Conservation (phyloP, 176 grass and related monocot species). For the Avena insularis region DNA sequence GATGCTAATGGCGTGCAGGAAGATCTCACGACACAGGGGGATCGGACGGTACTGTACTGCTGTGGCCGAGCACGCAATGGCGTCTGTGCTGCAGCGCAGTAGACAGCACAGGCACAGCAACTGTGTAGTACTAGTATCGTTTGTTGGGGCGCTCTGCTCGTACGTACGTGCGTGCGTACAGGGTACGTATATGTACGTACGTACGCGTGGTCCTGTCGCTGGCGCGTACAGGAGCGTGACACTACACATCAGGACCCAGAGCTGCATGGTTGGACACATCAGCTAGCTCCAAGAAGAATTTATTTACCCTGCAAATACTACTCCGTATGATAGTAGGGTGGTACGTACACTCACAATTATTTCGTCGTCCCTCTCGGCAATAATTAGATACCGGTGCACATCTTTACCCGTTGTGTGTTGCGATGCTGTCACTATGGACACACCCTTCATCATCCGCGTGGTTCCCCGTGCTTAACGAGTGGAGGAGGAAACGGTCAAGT, state of each 20-base stretch:
- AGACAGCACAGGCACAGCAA: neutral
- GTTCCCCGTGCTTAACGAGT: slow-evolving; percentile 37
- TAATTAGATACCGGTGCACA: slow-evolving; percentile 20
- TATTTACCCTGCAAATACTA: too few species aligned
- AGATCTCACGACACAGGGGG: neutral
- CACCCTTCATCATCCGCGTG: slow-evolving; percentile 38
- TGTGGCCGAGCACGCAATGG: neutral
- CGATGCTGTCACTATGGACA: slow-evolving; percentile 33
- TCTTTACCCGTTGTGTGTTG: slow-evolving; percentile 29
- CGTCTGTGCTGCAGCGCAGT: neutral
- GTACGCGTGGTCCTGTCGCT: neutral
- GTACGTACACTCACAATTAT: slow-evolving; percentile 15
- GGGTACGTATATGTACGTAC: too few species aligned
- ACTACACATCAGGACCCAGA: slow-evolving; percentile 3
- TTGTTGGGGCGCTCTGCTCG: neutral
- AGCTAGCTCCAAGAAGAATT: too few species aligned
- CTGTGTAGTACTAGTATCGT: neutral
- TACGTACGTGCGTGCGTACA: neutral
- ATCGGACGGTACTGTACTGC: neutral
- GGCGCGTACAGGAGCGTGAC: slow-evolving; percentile 11
- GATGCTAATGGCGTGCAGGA: slow-evolving; percentile 16
- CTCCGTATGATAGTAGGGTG: too few species aligned
- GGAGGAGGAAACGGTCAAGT: slow-evolving; percentile 23
- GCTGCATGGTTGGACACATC: neutral
- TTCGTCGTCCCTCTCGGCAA: neutral